Evolutionary conservation across 495 filamentous ascomycete genomes (phyloP), one percentile per base, ranked within the genome.

Genomic region (Lasiosphaeria ovina): DNA sequence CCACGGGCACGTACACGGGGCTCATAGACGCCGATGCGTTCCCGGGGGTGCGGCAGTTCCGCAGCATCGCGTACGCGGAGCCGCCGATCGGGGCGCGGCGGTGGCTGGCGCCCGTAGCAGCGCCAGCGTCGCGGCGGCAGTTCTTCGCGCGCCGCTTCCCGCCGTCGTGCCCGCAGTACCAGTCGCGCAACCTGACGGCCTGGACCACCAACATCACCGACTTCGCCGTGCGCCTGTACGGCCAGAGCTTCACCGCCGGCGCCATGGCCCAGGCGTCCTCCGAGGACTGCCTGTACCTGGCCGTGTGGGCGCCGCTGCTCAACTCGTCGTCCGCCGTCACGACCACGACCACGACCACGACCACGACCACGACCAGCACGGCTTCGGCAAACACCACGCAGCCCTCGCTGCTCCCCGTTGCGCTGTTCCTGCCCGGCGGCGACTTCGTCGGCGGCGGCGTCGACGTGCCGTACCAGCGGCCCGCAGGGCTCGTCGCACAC

Each of bases 231-330:
- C 40, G 55, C 0, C 66, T 68, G 3, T 69, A 70, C 32, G 69
- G 69, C n/a, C 73, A 75, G 42, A 68, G 65, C 56, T 62, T 63
- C 47, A 52, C 61, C 35, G 62, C 69, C 2, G 73, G 73, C 12
- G 59, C 67, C 44, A 72, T 74, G 66, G 69, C 69, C 11, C 59
- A 73, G 59, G 66, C 72, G 0, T 70, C 68, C 5, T 65, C 72
- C 5, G 83, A 85, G 57, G 79, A 84, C 63, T 85, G 83, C 56
- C 70, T 86, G 16, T 74, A 73, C 40, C 63, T 85, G n/a, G 77
- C 77, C n/a, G 68, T 86, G 32, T 84, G 80, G 79, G 72, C 77
- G 2, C 81, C 81, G 0, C 58, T 65, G 16, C 32, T 45, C 17
- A 16, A 55, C 17, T 52, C 32, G 3, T 24, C 24, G 24, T 24